Conservation (phyloP, 176 grass and related monocot genomes). For the bread wheat (Triticum aestivum) region DNA sequence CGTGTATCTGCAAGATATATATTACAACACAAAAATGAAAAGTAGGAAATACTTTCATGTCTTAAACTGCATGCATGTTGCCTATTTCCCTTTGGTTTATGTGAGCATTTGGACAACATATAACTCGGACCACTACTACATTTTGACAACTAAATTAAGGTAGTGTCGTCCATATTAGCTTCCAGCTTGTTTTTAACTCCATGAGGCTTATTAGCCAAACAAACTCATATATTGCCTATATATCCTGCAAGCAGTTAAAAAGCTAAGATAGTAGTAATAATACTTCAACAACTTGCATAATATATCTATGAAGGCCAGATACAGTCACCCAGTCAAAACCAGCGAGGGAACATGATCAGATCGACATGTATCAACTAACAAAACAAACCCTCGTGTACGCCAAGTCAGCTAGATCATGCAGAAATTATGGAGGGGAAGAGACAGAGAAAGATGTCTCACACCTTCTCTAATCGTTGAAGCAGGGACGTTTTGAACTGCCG, state of each 20-base stretch:
- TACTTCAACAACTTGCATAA: background rate
- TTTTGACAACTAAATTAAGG: background rate
- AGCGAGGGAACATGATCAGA: constrained; percentile 15
- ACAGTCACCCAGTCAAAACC: constrained; percentile 15
- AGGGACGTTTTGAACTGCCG: constrained; percentile 91
- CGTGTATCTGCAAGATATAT: background rate
- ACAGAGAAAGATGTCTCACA: constrained; percentile 35
- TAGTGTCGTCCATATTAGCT: background rate
- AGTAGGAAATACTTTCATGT: background rate
- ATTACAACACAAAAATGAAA: background rate
- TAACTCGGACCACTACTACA: background rate
- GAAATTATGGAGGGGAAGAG: constrained; percentile 6
- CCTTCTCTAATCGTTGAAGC: constrained; percentile 81
- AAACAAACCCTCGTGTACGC: constrained; percentile 14
- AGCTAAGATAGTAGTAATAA: background rate
- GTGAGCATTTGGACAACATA: background rate
- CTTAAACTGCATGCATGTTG: background rate
- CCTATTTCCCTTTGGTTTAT: background rate
- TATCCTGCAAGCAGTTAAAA: background rate
- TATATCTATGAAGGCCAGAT: constrained; percentile 4
- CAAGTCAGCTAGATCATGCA: constrained; percentile 25
- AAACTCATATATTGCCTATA: constrained; percentile 4
- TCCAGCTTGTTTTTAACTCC: background rate
- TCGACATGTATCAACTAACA: constrained; percentile 27
- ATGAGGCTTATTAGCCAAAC: background rate